phyloP scores from a whole-genome alignment of 1,139 yeast species.

The Trichomonascaceae sp. region DNA sequence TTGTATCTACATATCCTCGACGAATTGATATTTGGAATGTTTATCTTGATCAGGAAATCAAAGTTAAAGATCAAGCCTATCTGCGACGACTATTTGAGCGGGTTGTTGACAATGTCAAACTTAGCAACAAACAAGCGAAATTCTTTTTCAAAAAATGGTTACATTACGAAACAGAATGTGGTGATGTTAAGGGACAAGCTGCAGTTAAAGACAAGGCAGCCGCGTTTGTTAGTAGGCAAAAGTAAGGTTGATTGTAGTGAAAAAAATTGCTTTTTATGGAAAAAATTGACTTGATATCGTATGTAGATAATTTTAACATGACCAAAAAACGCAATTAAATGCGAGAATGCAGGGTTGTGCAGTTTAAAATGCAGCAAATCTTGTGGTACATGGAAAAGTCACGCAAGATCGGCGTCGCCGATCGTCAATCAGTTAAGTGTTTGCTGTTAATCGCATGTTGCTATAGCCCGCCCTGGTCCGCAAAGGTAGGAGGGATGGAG shows the following conservation, averaged over 20 bases:
- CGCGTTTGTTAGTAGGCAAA: conserved; percentile 47
- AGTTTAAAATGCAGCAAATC: neutral
- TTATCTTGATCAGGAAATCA: conserved; percentile 87
- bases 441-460: neutral
- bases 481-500: neutral
- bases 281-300: neutral
- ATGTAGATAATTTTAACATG: neutral
- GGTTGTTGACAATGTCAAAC: conserved; percentile 50
- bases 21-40: conserved; percentile 93
- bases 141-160: conserved; percentile 94
- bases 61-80: conserved; percentile 52
- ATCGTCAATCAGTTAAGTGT: neutral
- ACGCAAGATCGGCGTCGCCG: neutral
- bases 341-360: neutral
- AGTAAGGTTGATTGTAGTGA: conserved; percentile 5
- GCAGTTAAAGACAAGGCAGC: conserved; percentile 89
- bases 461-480: neutral
- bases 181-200: conserved; percentile 66
- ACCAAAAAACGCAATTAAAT: neutral
- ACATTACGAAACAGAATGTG: conserved; percentile 61
- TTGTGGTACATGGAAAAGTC: neutral
- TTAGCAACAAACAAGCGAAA: conserved; percentile 88
- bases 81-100: conserved; percentile 80
- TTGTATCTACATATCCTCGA: conserved; percentile 83
- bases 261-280: conserved; percentile 2